Conservation (phyloP, 2,329 filamentous ascomycete genomes). For the Botrytis pseudocinerea region DNA sequence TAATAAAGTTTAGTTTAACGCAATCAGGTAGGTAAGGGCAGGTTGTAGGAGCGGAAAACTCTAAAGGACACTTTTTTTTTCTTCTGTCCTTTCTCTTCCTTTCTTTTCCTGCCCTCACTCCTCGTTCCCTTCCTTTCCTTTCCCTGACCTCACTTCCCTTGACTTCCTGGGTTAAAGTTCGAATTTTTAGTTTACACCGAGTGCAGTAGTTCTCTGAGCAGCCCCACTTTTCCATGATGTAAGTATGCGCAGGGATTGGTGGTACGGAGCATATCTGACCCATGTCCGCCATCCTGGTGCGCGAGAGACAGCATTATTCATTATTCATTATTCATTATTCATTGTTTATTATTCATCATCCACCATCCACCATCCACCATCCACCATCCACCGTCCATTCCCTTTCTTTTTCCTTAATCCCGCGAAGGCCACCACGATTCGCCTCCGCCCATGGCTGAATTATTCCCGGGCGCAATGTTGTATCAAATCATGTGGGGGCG, state of each 20-base stretch:
- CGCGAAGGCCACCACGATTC: not conserved
- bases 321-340: too few relatives aligned
- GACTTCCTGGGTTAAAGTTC: not conserved
- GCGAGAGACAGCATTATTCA: not conserved
- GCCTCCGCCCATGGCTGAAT: not conserved
- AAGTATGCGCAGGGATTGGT: not conserved
- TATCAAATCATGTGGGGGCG: not conserved
- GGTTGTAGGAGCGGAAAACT: not conserved
- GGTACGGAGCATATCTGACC: not conserved
- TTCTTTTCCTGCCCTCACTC: not conserved
- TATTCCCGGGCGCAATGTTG: not conserved
- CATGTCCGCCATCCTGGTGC: not conserved
- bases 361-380: too few relatives aligned
- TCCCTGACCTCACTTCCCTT: not conserved
- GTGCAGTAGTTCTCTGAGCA: not conserved
- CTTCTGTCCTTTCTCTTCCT: not conserved
- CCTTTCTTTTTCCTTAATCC: not conserved
- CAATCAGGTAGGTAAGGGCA: not conserved
- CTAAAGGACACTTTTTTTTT: not conserved
- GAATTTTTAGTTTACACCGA: not conserved
- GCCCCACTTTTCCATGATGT: not conserved
- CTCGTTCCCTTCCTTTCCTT: too few relatives aligned
- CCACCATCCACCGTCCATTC: too few relatives aligned
- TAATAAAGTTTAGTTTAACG: not conserved
- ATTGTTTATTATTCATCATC: too few relatives aligned